Base-by-base conservation (phyloP, 2,329 filamentous ascomycete species). In the Alternaria dauci region DNA sequence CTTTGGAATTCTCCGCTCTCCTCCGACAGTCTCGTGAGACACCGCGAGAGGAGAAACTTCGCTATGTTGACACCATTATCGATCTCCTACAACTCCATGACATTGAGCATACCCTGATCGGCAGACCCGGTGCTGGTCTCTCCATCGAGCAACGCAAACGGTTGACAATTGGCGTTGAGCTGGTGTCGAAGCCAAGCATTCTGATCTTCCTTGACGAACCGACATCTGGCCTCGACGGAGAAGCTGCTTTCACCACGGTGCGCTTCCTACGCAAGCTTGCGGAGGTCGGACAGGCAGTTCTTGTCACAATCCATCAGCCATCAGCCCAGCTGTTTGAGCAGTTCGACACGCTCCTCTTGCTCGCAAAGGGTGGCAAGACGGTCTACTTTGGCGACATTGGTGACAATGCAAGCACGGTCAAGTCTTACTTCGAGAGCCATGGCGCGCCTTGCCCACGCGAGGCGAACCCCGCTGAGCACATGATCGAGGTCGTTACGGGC, bases 221-320 rank as follows among this genome's bases (percentile, higher is more conserved):
- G 0, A 92, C 90, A 0, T 90, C 93, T 23, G 94, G 94, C 81
- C 88, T 97, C 23, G 94, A 97, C 79, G 91, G 88, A 14, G 62
- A 63, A 38, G 96, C 93, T 1, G 93, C 93, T 0, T 96, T 92
- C 91, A 91, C 91, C 56, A 96, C 97, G 72, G 85, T 91, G 52
- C 88, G 90, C 74, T 85, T 97, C 8, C 86, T 97, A 39, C 89
- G 93, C 77, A 96, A 95, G 79, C 85, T 97, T 14, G 91, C 92
- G 63, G 89, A 93, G 74, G 89, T 87, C 61, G 94, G 94, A 11
- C 69, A 72, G 55, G 93, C 94, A 47, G 91, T 97, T 76, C 87
- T 97, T 12, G 96, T 92, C 80, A 97, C 94, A 0, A 96, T 97
- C 61, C 94, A 97, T 77, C 94, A 97, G 78, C 94, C 94, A 14